phyloP scores from a whole-genome alignment of 2,329 filamentous ascomycete species.

The Grosmannia penicillata region DNA sequence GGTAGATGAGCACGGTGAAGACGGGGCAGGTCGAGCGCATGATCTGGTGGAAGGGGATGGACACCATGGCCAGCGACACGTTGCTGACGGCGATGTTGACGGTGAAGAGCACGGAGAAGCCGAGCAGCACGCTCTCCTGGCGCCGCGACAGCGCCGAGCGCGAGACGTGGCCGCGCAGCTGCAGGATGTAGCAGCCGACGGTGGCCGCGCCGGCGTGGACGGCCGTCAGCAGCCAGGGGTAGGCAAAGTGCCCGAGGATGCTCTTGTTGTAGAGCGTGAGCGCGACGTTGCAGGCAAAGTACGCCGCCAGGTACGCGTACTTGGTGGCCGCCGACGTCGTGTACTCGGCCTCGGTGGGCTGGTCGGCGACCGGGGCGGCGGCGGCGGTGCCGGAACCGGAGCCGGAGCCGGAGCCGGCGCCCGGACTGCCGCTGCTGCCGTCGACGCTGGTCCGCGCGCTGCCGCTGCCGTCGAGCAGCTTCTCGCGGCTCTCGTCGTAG shows the following conservation, averaged over 20 bases:
- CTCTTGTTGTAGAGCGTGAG: constrained; percentile 13
- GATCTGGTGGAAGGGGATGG: constrained; percentile 52
- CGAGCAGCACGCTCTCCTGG: constrained; percentile 9
- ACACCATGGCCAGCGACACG: constrained; percentile 17
- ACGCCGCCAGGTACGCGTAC: constrained; percentile 12
- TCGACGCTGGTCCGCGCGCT: neutral
- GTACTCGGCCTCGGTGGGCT: constrained; percentile 14
- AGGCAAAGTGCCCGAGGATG: constrained; percentile 10
- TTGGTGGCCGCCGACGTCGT: constrained; percentile 13
- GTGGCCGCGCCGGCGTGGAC: constrained; percentile 12
- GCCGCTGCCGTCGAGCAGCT: neutral
- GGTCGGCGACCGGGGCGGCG: neutral
- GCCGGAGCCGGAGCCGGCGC: neutral
- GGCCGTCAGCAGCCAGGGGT: constrained; percentile 13
- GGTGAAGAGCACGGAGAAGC: constrained; percentile 11
- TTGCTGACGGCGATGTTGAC: constrained; percentile 13
- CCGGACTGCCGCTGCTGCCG: neutral
- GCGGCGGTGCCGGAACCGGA: neutral
- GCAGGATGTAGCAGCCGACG: constrained; percentile 10
- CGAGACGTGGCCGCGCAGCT: constrained; percentile 8
- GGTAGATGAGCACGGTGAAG: constrained; percentile 47
- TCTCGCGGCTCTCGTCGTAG: constrained; percentile 5
- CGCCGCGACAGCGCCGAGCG: constrained; percentile 5
- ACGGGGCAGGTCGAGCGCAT: constrained; percentile 46
- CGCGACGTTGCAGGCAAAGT: constrained; percentile 12